Conservation (phyloP, 345 rosid species). For the Rubroshorea leprosula region DNA sequence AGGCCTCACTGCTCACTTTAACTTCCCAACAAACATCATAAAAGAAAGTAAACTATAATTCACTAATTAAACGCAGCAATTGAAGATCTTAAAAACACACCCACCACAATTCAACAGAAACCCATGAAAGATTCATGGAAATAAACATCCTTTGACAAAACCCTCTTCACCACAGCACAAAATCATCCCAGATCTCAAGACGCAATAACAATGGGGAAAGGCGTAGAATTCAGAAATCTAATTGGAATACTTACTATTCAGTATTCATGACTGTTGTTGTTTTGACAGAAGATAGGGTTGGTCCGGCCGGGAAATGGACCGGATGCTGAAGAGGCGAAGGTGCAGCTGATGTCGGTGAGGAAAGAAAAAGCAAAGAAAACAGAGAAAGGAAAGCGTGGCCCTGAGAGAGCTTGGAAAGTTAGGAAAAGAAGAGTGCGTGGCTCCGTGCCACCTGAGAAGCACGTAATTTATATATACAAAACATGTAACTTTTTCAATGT, state of each 20-base stretch:
- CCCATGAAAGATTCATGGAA: background rate
- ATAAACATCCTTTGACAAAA: background rate
- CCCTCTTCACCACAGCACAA: background rate
- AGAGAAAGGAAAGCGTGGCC: no score
- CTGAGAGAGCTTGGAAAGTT: no score
- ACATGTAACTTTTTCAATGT: no score
- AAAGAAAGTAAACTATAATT: background rate
- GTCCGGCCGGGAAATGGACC: conserved; percentile 21
- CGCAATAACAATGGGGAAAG: background rate
- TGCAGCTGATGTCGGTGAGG: no score
- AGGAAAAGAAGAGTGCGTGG: no score
- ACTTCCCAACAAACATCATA: background rate
- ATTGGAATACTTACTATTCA: conserved; percentile 31
- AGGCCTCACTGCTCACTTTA: background rate
- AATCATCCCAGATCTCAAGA: background rate
- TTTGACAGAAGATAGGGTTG: conserved; percentile 23
- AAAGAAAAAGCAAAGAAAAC: no score
- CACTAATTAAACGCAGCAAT: background rate
- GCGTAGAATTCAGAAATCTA: background rate
- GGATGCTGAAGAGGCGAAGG: conserved; percentile 11
- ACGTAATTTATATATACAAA: no score
- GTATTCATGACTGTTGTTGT: conserved; percentile 36
- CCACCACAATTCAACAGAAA: background rate
- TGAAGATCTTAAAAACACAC: no score
- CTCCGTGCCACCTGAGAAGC: no score